Evolutionary conservation across 768 basidiomycete genomes (phyloP).

Genomic region (Mycena amicta): DNA sequence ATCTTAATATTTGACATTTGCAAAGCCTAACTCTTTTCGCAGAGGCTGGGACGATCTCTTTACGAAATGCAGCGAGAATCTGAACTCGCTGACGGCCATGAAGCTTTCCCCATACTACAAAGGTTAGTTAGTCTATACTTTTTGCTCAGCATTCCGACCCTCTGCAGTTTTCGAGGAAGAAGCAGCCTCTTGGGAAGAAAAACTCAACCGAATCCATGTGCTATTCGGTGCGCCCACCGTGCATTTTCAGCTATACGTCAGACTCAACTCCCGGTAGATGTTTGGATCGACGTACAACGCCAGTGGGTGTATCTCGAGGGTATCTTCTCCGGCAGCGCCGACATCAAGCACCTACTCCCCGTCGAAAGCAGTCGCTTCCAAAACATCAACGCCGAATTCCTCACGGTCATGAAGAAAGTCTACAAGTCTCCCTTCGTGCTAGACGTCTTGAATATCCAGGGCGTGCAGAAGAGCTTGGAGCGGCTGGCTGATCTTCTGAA

Average conservation of each 20-base stretch:
- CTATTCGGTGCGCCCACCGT: conserved; percentile 71
- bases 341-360: conserved; percentile 98
- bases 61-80: conserved; percentile 94
- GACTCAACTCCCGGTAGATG: too few species aligned
- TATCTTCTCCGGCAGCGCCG: conserved; percentile 98
- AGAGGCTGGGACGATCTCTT: conserved; percentile 98
- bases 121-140: conserved; percentile 48
- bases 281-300: conserved; percentile 99
- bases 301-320: conserved; percentile 99
- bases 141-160: background rate
- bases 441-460: conserved; percentile 94
- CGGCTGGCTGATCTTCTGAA: conserved; percentile 93
- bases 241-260: too few species aligned
- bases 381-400: conserved; percentile 97
- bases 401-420: conserved; percentile 99
- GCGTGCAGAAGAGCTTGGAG: conserved; percentile 96
- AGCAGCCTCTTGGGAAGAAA: conserved; percentile 94
- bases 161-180: conserved; percentile 84
- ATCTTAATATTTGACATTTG: background rate
- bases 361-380: conserved; percentile 97
- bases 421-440: conserved; percentile 98
- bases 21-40: conserved; percentile 13
- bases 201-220: conserved; percentile 93
- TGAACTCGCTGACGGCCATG: conserved; percentile 96
- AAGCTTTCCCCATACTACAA: conserved; percentile 98